Evolutionary conservation across 2,329 filamentous ascomycete genomes (phyloP).

Genomic region (Endoconidiophora laricicola): DNA sequence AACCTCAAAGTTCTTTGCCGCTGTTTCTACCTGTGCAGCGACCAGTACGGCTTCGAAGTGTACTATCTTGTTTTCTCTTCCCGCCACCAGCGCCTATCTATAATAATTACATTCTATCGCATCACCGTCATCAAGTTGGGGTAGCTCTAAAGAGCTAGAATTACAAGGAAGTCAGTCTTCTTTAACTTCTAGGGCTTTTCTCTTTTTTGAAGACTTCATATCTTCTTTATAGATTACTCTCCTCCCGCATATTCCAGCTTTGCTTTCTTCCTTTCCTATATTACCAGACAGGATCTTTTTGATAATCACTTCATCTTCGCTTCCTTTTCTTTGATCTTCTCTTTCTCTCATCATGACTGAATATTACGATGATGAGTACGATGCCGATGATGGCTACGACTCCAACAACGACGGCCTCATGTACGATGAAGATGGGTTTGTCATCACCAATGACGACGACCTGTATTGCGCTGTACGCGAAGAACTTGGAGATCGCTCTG

Average conservation of each 20-base stretch:
- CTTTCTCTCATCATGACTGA: constrained; percentile 7
- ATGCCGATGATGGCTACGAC: constrained; percentile 27
- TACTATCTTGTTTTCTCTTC: too few relatives aligned
- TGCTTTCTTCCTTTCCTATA: neutral
- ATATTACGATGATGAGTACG: constrained; percentile 13
- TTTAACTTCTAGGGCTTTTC: neutral
- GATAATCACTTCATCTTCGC: neutral
- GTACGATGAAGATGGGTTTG: constrained; percentile 4
- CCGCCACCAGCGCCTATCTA: too few relatives aligned
- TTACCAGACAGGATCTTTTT: neutral
- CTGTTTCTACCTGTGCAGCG: too few relatives aligned
- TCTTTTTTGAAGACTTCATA: neutral
- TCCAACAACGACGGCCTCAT: constrained; percentile 25
- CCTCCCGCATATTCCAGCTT: neutral
- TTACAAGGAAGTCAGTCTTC: neutral
- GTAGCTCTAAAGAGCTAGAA: too few relatives aligned
- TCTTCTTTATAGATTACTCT: neutral
- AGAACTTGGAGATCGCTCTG: constrained; percentile 8
- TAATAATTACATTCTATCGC: too few relatives aligned
- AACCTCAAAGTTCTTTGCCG: too few relatives aligned
- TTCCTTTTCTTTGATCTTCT: neutral
- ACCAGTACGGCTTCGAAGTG: too few relatives aligned
- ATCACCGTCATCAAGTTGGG: too few relatives aligned
- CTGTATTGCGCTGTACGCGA: neutral
- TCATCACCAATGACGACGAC: constrained; percentile 3